Percentiles rank a stretch among this genome's conserved stretches.
phyloP scores from a whole-genome alignment of 805 yeast genomes.

The Ogataea pilisensis region DNA sequence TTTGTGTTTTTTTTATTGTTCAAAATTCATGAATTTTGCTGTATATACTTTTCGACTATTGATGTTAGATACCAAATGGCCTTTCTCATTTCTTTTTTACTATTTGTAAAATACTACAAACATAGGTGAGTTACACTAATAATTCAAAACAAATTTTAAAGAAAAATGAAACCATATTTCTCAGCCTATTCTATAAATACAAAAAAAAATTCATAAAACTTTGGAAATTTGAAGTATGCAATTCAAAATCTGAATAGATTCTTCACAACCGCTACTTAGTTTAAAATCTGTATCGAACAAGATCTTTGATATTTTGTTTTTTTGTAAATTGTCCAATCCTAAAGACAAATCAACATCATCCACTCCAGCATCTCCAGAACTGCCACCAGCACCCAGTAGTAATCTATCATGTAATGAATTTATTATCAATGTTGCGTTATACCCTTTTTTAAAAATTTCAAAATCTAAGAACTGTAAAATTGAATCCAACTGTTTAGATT shows the following conservation, averaged over 20 bases:
- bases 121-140: too few species aligned
- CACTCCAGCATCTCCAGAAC: conserved; percentile 21
- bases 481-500: conserved; percentile 19
- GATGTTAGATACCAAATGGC: too few species aligned
- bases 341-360: conserved; percentile 37
- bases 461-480: conserved; percentile 25
- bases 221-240: conserved; percentile 51
- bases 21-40: too few species aligned
- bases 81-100: too few species aligned
- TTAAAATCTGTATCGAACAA: conserved; percentile 73
- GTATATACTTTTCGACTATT: too few species aligned
- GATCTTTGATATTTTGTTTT: conserved; percentile 58
- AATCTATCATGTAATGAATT: conserved; percentile 31
- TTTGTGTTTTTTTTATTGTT: too few species aligned
- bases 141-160: too few species aligned
- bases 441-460: conserved; percentile 30
- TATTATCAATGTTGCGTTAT: conserved; percentile 28
- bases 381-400: conserved; percentile 18
- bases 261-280: conserved; percentile 83
- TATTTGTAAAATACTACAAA: too few species aligned
- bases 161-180: too few species aligned
- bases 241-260: conserved; percentile 75
- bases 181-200: too few species aligned
- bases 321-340: conserved; percentile 55
- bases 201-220: conserved; percentile 28